Base-by-base conservation (phyloP, 768 basidiomycete genomes). In the Fomitopsis pulvina region DNA sequence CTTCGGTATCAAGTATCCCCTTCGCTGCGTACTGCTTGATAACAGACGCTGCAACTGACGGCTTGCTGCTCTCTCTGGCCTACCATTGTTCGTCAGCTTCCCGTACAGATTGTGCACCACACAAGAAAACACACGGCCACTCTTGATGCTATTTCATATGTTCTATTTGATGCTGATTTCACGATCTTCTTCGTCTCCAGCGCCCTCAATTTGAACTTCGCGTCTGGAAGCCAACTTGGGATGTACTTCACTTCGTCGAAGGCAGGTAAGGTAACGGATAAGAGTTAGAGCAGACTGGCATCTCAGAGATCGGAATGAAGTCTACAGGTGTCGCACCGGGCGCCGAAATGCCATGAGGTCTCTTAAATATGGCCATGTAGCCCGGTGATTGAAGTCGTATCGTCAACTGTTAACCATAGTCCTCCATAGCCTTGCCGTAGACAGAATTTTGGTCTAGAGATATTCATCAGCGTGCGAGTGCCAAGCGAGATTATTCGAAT, bases 161-260 rank as follows among this genome's bases (percentile, higher is more conserved):
- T 37, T 37, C 34, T 12, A 5, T 16, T 12, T 14, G 34, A 12
- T 6, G 34, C 34, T 6, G 14, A 12, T 37, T 18, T 37, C 14
- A 37, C 34, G 7, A 18, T 37, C 18, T 37, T 41, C 41, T 41
- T 41, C 52, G 29, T 40, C 9, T 25, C 14, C 18, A 27, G 32
- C 5, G 55, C 70, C 11, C 54, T 62, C 34, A 59, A 58, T 52
- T 70, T 61, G 39, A 69, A 70, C 0, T 63, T 61, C 7, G 66
- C 64, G n/a, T 73, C 71, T 0, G 73, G 73, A 34, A 70, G 54
- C 74, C 72, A 74, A 2, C 59, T 28, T 6, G 72, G 72, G 18
- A 74, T 38, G 30, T 54, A 50, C 9, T 40, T 44, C 45, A 54
- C 53, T 54, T 50, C n/a, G n/a, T n/a, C n/a, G n/a, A n/a, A n/a